A percentile compares a stretch with the other conserved stretches of the same genome.
Conservation (phyloP, 768 basidiomycete species). For the Hygrophorus russula region DNA sequence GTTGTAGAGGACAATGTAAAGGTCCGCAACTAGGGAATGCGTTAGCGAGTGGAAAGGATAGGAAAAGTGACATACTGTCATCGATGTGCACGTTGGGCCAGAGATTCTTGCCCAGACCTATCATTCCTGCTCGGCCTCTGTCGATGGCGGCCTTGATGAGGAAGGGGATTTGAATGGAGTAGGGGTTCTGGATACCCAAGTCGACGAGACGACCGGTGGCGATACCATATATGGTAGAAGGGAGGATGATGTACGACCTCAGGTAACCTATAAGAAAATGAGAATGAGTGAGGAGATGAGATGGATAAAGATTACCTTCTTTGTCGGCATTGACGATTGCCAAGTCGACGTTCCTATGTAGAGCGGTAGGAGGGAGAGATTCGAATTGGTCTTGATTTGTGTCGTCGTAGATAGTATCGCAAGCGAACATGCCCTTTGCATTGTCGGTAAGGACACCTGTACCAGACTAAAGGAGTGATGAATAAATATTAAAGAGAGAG, state of each 20-base stretch:
- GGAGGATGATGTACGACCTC: conserved; percentile 40
- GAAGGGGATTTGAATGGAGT: conserved; percentile 39
- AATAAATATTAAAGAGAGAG: too few species aligned
- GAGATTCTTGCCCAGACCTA: conserved; percentile 41
- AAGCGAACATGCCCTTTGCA: conserved; percentile 27
- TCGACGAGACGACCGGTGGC: conserved; percentile 38
- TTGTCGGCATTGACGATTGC: conserved; percentile 34
- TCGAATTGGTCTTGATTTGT: conserved; percentile 33
- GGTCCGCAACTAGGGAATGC: conserved; percentile 26
- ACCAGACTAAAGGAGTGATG: too few species aligned
- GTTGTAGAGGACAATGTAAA: conserved; percentile 32
- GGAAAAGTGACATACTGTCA: conserved; percentile 26
- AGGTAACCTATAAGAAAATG: conserved; percentile 27
- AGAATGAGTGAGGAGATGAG: background rate
- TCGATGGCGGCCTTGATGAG: conserved; percentile 28
- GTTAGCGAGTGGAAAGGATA: background rate
- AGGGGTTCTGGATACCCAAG: conserved; percentile 33
- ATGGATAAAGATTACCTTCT: conserved; percentile 22
- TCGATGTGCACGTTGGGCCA: conserved; percentile 47
- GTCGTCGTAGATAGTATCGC: conserved; percentile 36
- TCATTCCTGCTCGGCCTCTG: conserved; percentile 35
- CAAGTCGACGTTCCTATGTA: conserved; percentile 40
- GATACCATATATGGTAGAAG: conserved; percentile 42
- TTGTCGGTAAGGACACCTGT: conserved; percentile 26
- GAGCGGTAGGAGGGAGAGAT: conserved; percentile 29